Base-by-base conservation (phyloP, 768 basidiomycete genomes). In the Dictyophora rubrovolvata region DNA sequence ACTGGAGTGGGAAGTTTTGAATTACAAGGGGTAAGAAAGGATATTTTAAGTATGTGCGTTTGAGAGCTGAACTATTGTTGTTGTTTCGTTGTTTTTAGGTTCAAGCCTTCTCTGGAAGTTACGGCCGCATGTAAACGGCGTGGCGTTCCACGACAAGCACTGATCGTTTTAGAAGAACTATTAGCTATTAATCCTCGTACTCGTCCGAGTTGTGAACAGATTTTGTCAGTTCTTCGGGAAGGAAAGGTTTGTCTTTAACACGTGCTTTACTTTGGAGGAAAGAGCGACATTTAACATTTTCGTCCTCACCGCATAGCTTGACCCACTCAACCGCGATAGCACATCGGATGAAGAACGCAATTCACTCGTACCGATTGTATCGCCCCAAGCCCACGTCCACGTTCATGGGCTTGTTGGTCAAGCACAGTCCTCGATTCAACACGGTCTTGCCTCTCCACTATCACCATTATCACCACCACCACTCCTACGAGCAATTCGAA, bases 121-220 rank as follows among this genome's bases (percentile, higher is more conserved):
- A 74, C 76, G 1, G 70, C 79, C 0, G 70, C 77, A 1, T 90
- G 92, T 62, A 82, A 85, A 61, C 74, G 82, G 3, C 78, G 93
- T n/a, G 79, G 84, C 47, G 71, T 95, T 0, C 87, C 91, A 1
- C 73, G 81, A 4, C 77, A 85, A 5, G 84, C 85, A 61, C 73
- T 93, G 5, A 74, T 88, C 1, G 70, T 94, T 14, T 73, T 95
- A 23, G 87, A 91, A 61, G 78, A 79, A 58, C 74, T 95, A 48
- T 70, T 93, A 60, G 79, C 84, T 61, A 75, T 84, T 35, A 70
- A 69, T 2, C 84, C 92, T 0, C 68, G 72, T 2, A 69, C 69
- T n/a, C 77, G 93, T 54, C 88, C 89, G 8, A 80, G 83, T 0
- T 84, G 84, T 51, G 88, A 91, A 62, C 78, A 84, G 53, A 85